Base-by-base conservation (phyloP, 2,329 filamentous ascomycete genomes). In the Hypoxylon sp. region DNA sequence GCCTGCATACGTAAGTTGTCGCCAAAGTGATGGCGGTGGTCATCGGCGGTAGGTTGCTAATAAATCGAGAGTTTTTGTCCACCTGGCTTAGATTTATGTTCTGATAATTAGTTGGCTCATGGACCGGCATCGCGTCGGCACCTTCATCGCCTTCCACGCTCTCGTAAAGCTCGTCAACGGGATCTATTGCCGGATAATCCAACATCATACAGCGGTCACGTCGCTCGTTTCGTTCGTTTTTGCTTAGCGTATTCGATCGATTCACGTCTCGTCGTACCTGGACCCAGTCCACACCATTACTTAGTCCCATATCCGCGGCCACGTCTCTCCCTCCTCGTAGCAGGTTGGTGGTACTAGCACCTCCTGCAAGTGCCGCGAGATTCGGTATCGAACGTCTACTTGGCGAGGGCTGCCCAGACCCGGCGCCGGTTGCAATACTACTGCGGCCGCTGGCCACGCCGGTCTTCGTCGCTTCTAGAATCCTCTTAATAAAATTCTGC, bases 231-330 rank as follows among this genome's bases (percentile, higher is more conserved):
- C 90, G 87, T 79, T 99, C 95, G 68, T 94, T 95, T 64, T 89
- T 90, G 77, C 94, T 97, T 37, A 97, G 83, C 0, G 94, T 95
- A 74, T 97, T 98, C 3, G 94, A 97, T 34, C 95, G 87, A 77
- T 99, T 98, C 48, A 99, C 91, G 77, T 99, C 96, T 47, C 95
- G 88, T 34, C 95, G 90, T 20, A 98, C 93, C 76, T 98, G 94
- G n/a, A 99, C 93, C 94, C 95, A 99, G 75, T 98, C 94, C 13
- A 91, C 85, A 10, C 80, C 80, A 19, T 80, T 70, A 37, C 81
- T 85, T 6, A 91, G 77, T 1, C 91, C 92, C 85, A 91, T 91
- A 17, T 96, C 93, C 58, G 86, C 85, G 13, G 88, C 85, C 4
- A 84, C 79, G 65, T 88, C 86, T 47, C 37, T 15, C 15, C 32